Base-by-base conservation (phyloP, 371 early-diverging fungal species). In the Mortierella sp. region DNA sequence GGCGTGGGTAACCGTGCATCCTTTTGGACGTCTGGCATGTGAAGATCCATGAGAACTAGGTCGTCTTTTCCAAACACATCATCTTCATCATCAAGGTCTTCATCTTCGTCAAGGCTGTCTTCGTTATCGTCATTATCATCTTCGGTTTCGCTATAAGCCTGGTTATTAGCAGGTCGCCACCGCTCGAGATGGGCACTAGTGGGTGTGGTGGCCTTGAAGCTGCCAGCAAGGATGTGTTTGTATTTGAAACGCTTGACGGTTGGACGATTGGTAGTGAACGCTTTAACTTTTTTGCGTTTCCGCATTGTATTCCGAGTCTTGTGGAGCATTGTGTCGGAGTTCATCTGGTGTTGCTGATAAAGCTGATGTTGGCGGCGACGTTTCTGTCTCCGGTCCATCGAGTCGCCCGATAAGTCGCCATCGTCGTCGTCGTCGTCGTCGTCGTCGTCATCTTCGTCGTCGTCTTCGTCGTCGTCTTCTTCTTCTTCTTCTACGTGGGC, bases 41-140 rank as follows among this genome's bases (percentile, higher is more conserved):
- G 79, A 43, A 77, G 57, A 21, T 77, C 79, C 79, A 77, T 77
- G 23, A 77, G 66, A 14, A 77, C 79, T 14, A 71, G 75, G 43
- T 81, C 81, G 26, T 69, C 73, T 60, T 76, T 73, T 64, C 68
- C 81, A 61, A 73, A 68, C 16, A 75, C 81, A 28, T 76, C 76
- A 25, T 73, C 76, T 14, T 72, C 81, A 9, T 71, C 81, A 14
- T 81, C 81, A 43, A 50, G 19, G 14, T 75, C 75, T 7, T 75
- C 75, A 15, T 81, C 76, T 48, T 81, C 81, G 6, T 81, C 81
- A 25, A 56, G 52, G 18, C 61, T 53, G 21, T 50, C 55, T 30
- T 64, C 68, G 25, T 68, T 56, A 28, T 68, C 68, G 37, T 76
- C 81, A 26, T 81, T 73, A 7, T 65, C 81, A 25, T 72, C 81